Evolutionary conservation across 2,329 filamentous ascomycete species (phyloP).

Genomic region (Penicillium vulpinum): DNA sequence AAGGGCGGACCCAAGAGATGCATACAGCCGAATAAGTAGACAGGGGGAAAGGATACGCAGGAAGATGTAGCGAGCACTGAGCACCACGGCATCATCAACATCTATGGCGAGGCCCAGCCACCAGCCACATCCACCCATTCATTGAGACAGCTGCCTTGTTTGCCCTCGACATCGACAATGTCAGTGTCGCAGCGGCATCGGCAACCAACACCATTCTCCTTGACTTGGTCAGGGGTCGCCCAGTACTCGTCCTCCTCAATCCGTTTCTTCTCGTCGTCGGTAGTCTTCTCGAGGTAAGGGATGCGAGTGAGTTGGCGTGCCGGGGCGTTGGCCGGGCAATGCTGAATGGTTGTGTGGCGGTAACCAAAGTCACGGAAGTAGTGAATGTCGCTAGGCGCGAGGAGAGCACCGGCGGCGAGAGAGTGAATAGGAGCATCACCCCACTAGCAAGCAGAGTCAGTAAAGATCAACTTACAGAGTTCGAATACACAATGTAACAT

Average conservation of each 20-base stretch:
- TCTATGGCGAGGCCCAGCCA: conserved; percentile 72
- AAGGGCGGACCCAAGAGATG: conserved; percentile 34
- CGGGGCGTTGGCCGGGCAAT: conserved; percentile 94
- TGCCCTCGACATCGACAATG: conserved; percentile 95
- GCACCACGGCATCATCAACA: conserved; percentile 8
- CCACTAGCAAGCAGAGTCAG: conserved; percentile 65
- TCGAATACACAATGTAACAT: conserved; percentile 40
- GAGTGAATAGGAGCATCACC: conserved; percentile 98
- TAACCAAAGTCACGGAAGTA: conserved; percentile 99
- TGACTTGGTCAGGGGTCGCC: conserved; percentile 80
- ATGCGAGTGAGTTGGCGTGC: conserved; percentile 77
- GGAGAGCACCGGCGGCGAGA: conserved; percentile 84
- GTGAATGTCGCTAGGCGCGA: conserved; percentile 81
- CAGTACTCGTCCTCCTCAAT: conserved; percentile 95
- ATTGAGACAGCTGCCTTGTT: conserved; percentile 88
- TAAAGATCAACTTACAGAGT: background rate
- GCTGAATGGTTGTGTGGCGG: conserved; percentile 96
- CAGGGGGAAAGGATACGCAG: conserved; percentile 33
- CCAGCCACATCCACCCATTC: conserved; percentile 98
- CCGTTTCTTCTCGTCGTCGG: conserved; percentile 76
- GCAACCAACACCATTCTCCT: conserved; percentile 96
- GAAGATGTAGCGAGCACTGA: conserved; percentile 30
- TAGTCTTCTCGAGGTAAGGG: conserved; percentile 80
- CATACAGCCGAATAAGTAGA: conserved; percentile 35
- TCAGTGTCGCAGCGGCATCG: conserved; percentile 96